A percentile compares a stretch with the other conserved stretches of the same genome.
phyloP scores from a whole-genome alignment of 1,284 basidiomycete species.

The Ganoderma lucidum region DNA sequence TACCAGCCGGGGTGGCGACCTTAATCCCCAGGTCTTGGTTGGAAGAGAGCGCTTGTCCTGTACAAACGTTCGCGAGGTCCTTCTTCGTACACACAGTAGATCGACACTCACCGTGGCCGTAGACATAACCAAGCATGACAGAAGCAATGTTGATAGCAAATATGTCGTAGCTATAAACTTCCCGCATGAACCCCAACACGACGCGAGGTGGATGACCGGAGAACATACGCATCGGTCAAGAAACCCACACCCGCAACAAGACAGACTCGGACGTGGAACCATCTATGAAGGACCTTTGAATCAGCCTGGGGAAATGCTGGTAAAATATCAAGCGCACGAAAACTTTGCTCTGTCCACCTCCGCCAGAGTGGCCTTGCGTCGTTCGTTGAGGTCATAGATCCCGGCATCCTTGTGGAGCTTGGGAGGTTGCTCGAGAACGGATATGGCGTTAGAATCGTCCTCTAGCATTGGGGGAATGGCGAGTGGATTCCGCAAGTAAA shows the following conservation, averaged over 20 bases:
- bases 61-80: not conserved
- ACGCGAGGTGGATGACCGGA: not conserved
- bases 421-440: constrained; percentile 24
- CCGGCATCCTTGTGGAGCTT: constrained; percentile 16
- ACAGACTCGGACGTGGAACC: constrained; percentile 75
- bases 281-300: constrained; percentile 31
- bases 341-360: constrained; percentile 66
- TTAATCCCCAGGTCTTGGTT: constrained; percentile 75
- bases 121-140: constrained; percentile 65
- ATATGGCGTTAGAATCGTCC: constrained; percentile 29
- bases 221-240: constrained; percentile 81
- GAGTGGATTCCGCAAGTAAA: constrained; percentile 15
- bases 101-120: constrained; percentile 43
- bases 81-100: not conserved
- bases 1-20: constrained; percentile 62
- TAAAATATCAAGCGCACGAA: constrained; percentile 44
- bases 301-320: constrained; percentile 17
- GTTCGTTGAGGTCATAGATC: constrained; percentile 44
- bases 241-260: constrained; percentile 83
- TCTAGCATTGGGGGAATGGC: constrained; percentile 25
- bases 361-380: constrained; percentile 55
- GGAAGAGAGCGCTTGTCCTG: constrained; percentile 44
- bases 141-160: constrained; percentile 64
- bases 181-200: not conserved
- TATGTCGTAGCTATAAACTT: constrained; percentile 50